Base-by-base conservation (phyloP, 1,284 basidiomycete species). In the Cutaneotrichosporon mucoides region DNA sequence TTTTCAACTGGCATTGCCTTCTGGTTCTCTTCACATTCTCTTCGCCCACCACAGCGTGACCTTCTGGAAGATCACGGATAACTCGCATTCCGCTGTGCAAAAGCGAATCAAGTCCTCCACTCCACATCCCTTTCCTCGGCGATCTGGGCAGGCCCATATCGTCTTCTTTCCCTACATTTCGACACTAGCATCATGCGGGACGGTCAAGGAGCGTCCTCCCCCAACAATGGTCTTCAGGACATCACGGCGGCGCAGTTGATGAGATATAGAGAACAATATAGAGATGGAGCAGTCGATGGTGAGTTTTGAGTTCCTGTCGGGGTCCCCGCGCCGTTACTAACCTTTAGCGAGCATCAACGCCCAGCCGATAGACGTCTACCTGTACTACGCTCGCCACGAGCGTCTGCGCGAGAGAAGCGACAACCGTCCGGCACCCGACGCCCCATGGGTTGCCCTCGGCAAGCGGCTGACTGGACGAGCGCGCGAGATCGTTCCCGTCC, bases 291-390 rank as follows among this genome's bases (percentile, higher is more conserved):
- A 13, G 35, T 48, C 33, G 46, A 48, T 13, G 11, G 46, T 48
- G 16, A 46, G 44, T 11, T 24, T 24, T 24, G 24, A 24, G 24
- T 24, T 24, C 24, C 24, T 24, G 24, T 24, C 24, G 24, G 24
- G 24, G 24, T 24, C 24, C 24, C 24, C 24, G 24, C 24, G 24
- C 24, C 24, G 24, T 24, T 13, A n/a, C 51, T 53, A 41, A 53
- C 41, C 3, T 6, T 40, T 16, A 54, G 53, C 34, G 10, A 36
- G 35, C 8, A 55, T 55, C 53, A 63, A 63, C 55, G 13, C 42
- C 3, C 55, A 60, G 34, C 57, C 62, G 0, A 46, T 63, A 38
- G 62, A 63, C 34, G 55, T 59, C 12, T 63, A 60, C 36, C 51
- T 57, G 35, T 55, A 60, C 56, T 53, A 57, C n/a, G 62, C 62